Conservation (phyloP, 768 basidiomycete genomes). For the Mycena galericulata region DNA sequence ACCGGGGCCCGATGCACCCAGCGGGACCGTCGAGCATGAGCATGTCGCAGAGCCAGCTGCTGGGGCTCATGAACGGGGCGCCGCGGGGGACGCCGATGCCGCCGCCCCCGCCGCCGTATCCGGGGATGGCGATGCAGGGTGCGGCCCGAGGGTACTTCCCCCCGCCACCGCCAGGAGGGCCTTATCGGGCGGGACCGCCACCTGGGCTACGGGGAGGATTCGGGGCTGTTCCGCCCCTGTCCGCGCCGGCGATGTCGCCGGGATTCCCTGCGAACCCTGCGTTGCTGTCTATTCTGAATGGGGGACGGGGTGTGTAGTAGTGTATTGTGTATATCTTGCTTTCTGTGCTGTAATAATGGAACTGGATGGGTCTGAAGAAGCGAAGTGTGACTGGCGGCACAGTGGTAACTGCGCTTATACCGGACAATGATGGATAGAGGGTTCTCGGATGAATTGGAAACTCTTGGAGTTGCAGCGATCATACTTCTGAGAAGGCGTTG, state of each 20-base stretch:
- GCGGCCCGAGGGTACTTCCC: neutral
- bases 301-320: constrained; percentile 20
- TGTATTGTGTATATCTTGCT: constrained; percentile 12
- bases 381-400: neutral
- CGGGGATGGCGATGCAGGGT: constrained; percentile 7
- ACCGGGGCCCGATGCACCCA: constrained; percentile 42
- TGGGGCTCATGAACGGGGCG: constrained; percentile 57
- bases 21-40: constrained; percentile 53
- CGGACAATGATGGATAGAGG: neutral
- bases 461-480: neutral
- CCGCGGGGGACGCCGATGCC: constrained; percentile 37
- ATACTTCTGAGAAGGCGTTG: neutral
- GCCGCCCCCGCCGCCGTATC: constrained; percentile 31
- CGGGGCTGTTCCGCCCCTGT: constrained; percentile 5
- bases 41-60: constrained; percentile 65
- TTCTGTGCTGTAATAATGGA: constrained; percentile 6
- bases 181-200: neutral
- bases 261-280: constrained; percentile 28
- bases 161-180: neutral
- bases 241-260: constrained; percentile 26
- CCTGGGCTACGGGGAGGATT: neutral
- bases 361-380: constrained; percentile 27
- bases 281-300: constrained; percentile 40
- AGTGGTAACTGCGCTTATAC: constrained; percentile 3
- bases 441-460: neutral